Conservation (phyloP, 1,284 basidiomycete species). For the Malassezia slooffiae region DNA sequence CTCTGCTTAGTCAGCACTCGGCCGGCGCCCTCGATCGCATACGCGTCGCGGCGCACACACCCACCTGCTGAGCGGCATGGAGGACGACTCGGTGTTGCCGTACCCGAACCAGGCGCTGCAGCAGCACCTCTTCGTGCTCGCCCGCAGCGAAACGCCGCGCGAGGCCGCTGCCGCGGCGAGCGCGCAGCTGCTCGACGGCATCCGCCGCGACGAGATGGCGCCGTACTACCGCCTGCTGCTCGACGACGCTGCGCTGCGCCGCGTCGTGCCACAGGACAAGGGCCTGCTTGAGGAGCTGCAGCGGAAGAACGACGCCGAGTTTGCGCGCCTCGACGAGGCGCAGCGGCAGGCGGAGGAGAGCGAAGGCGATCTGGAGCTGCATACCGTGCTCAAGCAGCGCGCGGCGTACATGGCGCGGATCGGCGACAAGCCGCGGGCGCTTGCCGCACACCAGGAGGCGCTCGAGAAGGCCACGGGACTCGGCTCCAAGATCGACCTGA, state of each 20-base stretch:
- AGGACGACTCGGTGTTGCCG: constrained; percentile 38
- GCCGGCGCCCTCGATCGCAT: constrained; percentile 1
- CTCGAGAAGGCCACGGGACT: constrained; percentile 84
- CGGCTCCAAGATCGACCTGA: constrained; percentile 84
- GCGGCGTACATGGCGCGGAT: constrained; percentile 80
- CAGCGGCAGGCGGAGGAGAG: constrained; percentile 78
- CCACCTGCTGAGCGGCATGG: too few relatives aligned
- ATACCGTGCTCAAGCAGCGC: constrained; percentile 70
- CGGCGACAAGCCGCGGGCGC: constrained; percentile 64
- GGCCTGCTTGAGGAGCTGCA: constrained; percentile 61
- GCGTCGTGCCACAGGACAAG: constrained; percentile 50
- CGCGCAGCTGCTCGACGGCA: constrained; percentile 60
- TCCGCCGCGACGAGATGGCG: constrained; percentile 60
- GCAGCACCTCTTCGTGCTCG: constrained; percentile 40
- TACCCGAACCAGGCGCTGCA: constrained; percentile 42
- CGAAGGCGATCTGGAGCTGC: constrained; percentile 86
- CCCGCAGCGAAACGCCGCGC: constrained; percentile 53
- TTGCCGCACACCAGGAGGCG: constrained; percentile 71
- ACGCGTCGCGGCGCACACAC: constrained; percentile 5
- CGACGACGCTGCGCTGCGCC: constrained; percentile 41
- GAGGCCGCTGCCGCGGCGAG: constrained; percentile 31
- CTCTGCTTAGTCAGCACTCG: constrained; percentile 13
- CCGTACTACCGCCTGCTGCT: constrained; percentile 38
- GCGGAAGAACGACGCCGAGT: constrained; percentile 62
- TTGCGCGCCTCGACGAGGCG: constrained; percentile 66